Conservation (phyloP, 2,329 filamentous ascomycete species). For the Colletotrichum trifolii region DNA sequence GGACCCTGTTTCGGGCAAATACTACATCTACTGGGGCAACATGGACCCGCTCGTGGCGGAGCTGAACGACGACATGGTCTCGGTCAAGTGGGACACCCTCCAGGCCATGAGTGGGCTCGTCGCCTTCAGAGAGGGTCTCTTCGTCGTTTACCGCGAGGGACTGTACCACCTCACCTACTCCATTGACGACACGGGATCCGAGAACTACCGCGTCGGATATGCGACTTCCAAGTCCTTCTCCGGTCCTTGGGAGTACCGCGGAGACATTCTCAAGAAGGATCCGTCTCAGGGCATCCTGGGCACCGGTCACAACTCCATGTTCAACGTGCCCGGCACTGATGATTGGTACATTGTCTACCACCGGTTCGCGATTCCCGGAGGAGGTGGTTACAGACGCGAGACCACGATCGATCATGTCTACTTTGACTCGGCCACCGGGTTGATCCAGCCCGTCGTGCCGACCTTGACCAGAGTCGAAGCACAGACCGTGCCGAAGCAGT, state of each 20-base stretch:
- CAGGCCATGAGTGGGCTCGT: constrained; percentile 48
- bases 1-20: constrained; percentile 66
- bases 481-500: constrained; percentile 28
- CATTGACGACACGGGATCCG: constrained; percentile 58
- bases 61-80: constrained; percentile 57
- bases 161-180: constrained; percentile 61
- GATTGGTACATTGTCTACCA: constrained; percentile 63
- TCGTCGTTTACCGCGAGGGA: constrained; percentile 56
- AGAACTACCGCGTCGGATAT: constrained; percentile 59
- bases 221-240: constrained; percentile 50
- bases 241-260: constrained; percentile 58
- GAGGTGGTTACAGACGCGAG: constrained; percentile 56
- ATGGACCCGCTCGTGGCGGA: constrained; percentile 53
- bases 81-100: constrained; percentile 51
- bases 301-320: constrained; percentile 57
- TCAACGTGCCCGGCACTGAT: constrained; percentile 59
- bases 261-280: constrained; percentile 57
- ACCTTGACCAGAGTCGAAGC: constrained; percentile 47
- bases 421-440: constrained; percentile 50
- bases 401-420: constrained; percentile 54
- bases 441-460: constrained; percentile 51
- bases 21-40: constrained; percentile 73
- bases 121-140: constrained; percentile 56
- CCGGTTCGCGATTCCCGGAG: constrained; percentile 57
- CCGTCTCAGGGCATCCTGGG: constrained; percentile 53